Conservation (phyloP, 2,329 filamentous ascomycete species). For the Cladosporium cucumerinum region DNA sequence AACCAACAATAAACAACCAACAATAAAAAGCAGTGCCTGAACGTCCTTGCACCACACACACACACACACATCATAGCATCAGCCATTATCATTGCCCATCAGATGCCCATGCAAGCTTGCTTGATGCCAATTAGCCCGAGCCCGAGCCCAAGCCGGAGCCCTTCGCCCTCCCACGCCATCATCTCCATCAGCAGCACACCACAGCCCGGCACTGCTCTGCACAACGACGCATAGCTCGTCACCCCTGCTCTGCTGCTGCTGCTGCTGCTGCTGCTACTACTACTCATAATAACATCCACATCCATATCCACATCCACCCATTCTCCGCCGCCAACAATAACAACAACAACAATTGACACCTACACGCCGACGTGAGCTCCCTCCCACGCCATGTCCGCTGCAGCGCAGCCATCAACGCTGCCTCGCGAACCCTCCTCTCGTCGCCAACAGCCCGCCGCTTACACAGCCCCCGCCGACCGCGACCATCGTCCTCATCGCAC, state of each 20-base stretch:
- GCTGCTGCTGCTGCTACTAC: no score
- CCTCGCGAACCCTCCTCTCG: conserved; percentile 51
- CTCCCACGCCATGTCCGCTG: conserved; percentile 40
- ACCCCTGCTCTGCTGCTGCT: neutral
- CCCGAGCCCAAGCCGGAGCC: neutral
- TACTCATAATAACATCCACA: neutral
- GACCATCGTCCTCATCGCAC: conserved; percentile 41
- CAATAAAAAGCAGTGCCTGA: neutral
- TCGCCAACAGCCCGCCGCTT: conserved; percentile 42
- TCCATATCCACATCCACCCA: neutral
- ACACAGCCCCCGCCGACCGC: conserved; percentile 48
- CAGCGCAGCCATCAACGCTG: conserved; percentile 46
- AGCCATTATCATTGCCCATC: neutral
- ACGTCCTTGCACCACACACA: neutral
- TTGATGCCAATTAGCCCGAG: neutral
- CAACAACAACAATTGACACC: conserved; percentile 16
- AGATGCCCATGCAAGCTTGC: conserved; percentile 4
- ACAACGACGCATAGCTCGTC: neutral
- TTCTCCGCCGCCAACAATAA: no score
- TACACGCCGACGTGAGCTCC: conserved; percentile 23
- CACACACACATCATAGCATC: no score
- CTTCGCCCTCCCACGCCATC: neutral
- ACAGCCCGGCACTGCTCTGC: neutral
- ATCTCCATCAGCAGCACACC: neutral
- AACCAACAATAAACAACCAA: neutral